Percentiles rank a stretch among this genome's conserved stretches.
phyloP scores from a whole-genome alignment of 2,329 filamentous ascomycete genomes.

The Cladorrhinum sp. region DNA sequence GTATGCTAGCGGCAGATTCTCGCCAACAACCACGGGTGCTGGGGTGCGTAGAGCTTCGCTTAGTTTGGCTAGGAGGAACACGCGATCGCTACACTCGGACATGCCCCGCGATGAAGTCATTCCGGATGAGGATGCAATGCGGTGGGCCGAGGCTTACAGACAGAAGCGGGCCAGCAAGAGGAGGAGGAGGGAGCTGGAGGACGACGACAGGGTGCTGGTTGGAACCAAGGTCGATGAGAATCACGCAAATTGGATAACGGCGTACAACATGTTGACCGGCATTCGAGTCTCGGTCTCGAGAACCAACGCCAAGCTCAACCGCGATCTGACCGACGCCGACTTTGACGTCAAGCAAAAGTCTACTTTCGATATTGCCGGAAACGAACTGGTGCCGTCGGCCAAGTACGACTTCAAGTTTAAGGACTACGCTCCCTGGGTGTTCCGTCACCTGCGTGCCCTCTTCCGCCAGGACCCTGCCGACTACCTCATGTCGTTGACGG shows the following conservation, averaged over 20 bases:
- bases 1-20: conserved; percentile 76
- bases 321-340: conserved; percentile 83
- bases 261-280: conserved; percentile 99
- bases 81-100: conserved; percentile 82
- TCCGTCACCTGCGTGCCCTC: conserved; percentile 80
- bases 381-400: conserved; percentile 93
- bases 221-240: conserved; percentile 97
- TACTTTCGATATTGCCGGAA: conserved; percentile 97
- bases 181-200: conserved; percentile 77
- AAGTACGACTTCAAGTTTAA: conserved; percentile 99
- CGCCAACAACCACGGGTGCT: conserved; percentile 57
- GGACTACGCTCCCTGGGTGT: conserved; percentile 99
- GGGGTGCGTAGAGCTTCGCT: conserved; percentile 75
- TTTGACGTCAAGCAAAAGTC: conserved; percentile 96
- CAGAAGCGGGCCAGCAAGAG: conserved; percentile 88
- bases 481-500: conserved; percentile 96
- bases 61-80: conserved; percentile 74
- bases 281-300: conserved; percentile 96
- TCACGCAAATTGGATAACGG: conserved; percentile 95
- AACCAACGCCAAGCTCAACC: conserved; percentile 94
- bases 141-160: conserved; percentile 90
- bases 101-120: conserved; percentile 76
- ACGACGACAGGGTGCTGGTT: conserved; percentile 91
- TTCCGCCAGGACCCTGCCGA: conserved; percentile 95
- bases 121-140: conserved; percentile 83